Evolutionary conservation across 169 alveolate species (phyloP), one percentile per base, ranked within the genome.

Genomic region (Eimeria acervulina): DNA sequence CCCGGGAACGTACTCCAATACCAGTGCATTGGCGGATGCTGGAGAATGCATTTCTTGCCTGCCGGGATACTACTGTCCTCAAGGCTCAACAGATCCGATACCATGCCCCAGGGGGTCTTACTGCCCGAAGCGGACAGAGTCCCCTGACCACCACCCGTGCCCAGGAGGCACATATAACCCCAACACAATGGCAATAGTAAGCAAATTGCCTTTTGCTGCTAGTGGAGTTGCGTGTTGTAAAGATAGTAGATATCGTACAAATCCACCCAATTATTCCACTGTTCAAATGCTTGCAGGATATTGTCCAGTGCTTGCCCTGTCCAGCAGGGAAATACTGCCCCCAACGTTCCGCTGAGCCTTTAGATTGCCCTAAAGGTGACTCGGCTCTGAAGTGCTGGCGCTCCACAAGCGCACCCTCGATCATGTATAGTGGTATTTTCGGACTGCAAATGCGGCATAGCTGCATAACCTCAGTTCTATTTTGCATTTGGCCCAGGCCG

Each of bases 281-380:
- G 42, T n/a, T 15, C 66, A 33, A 76, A 74, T 78, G 95, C 55
- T 33, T 52, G 55, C 81, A 83, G 85, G 84, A 47, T 36, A 40
- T 83, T n/a, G 40, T 44, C 42, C 47, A 31, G 7, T 83, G 90
- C 90, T 38, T 74, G 40, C 81, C 68, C 63, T 97, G 98, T 55
- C 97, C 97, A 47, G 88, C 87, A 2, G 97, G 97, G 12, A 63
- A 61, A n/a, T 97, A 97, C 91, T 97, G 98, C 76, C 97, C 98
- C 23, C 93, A 10, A 51, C 98, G 97, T 42, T 31, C 95, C 13
- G 1, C 52, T n/a, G 55, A 33, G 28, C 97, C 97, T 26, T 33
- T 28, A 3, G 90, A 93, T 31, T 97, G 98, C 63, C 98, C 98
- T 36, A 68, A 8, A 23, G 91, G 95, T 28, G 87, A 76, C 28